Conservation (phyloP, 2,329 filamentous ascomycete species). For the Alternaria panax region DNA sequence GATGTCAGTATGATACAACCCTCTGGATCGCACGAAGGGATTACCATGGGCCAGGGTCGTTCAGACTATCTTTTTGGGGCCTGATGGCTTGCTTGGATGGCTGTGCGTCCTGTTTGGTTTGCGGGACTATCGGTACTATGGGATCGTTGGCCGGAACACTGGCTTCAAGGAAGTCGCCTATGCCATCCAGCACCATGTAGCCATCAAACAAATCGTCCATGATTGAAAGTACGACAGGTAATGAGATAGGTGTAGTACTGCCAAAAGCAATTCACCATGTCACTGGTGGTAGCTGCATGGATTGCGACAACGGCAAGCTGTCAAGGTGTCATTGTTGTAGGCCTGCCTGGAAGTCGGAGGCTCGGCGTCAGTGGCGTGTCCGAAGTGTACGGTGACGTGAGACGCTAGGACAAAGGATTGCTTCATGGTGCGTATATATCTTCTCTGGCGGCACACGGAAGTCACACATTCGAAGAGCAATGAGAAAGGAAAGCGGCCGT, state of each 20-base stretch:
- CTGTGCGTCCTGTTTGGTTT: background rate
- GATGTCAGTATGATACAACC: background rate
- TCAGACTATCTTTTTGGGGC: background rate
- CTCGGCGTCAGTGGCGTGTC: constrained; percentile 11
- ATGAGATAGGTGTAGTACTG: background rate
- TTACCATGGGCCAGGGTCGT: constrained; percentile 4
- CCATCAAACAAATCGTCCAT: constrained; percentile 29
- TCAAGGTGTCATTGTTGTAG: constrained; percentile 8
- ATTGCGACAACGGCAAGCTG: background rate
- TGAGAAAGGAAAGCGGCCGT: background rate
- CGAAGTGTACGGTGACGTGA: constrained; percentile 10
- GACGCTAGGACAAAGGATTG: background rate
- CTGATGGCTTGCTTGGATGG: background rate
- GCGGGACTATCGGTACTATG: background rate
- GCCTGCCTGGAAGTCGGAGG: constrained; percentile 6
- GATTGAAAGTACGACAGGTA: background rate
- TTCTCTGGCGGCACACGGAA: background rate
- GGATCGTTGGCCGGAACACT: background rate
- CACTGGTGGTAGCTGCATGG: background rate
- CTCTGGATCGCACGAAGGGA: background rate
- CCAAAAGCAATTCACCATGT: background rate
- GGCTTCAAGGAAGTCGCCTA: constrained; percentile 12
- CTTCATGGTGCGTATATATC: background rate
- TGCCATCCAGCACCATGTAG: constrained; percentile 22
- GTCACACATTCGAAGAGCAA: background rate